Evolutionary conservation across 225 moss, liverwort and hornwort genomes (phyloP).

Genomic region (Bryum argenteum): DNA sequence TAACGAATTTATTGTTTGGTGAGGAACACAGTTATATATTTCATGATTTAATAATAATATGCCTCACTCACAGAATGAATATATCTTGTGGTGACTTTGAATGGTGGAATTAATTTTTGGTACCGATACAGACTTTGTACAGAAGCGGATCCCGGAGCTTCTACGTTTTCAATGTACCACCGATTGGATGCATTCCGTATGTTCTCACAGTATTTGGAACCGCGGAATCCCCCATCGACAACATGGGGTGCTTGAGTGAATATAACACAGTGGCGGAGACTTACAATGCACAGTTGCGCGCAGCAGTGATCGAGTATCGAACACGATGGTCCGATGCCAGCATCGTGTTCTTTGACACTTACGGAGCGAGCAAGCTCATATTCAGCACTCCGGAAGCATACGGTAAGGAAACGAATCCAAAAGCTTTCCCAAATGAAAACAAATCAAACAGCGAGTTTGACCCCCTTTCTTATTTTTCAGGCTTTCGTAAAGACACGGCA

Average conservation of each 20-base stretch:
- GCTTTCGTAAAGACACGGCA: slow-evolving; percentile 31
- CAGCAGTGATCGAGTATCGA: slow-evolving; percentile 18
- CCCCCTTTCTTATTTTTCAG: slow-evolving; percentile 3
- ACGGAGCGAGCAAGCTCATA: slow-evolving; percentile 23
- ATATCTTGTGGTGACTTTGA: neutral
- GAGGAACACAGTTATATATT: no score
- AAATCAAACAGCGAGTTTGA: neutral
- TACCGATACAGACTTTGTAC: slow-evolving; percentile 28
- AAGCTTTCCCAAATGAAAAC: no score
- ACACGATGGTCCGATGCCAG: slow-evolving; percentile 34
- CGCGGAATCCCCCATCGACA: slow-evolving; percentile 15
- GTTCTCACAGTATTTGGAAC: slow-evolving; percentile 19
- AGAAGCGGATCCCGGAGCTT: slow-evolving; percentile 31
- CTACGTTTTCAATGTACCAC: slow-evolving; percentile 34
- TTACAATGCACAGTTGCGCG: slow-evolving; percentile 33
- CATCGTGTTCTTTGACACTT: slow-evolving; percentile 37
- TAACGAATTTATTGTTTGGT: no score
- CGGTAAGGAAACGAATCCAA: slow-evolving; percentile 23
- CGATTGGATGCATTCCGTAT: slow-evolving; percentile 29
- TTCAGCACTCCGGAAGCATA: slow-evolving; percentile 32
- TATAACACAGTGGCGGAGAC: slow-evolving; percentile 29
- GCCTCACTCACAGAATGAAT: no score
- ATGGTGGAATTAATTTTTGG: neutral
- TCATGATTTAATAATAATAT: no score
- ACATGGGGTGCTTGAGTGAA: slow-evolving; percentile 38